Percentiles rank a stretch among this genome's conserved stretches.
phyloP scores from a whole-genome alignment of 2,329 filamentous ascomycete genomes.

The Bipolaris victoriae region DNA sequence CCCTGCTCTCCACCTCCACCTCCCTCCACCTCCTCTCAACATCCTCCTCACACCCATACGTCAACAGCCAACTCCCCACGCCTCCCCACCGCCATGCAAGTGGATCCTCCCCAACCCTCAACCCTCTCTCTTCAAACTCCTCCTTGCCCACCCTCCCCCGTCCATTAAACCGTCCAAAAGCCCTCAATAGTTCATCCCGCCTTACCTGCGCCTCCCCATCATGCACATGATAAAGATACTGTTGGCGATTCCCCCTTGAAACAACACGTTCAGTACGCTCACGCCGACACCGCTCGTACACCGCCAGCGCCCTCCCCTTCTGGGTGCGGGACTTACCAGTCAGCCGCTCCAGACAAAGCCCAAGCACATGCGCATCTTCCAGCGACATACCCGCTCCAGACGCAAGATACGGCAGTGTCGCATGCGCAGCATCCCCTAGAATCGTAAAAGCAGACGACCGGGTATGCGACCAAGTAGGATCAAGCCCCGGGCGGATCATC shows the following conservation, averaged over 20 bases:
- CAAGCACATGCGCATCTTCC: constrained; percentile 65
- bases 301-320: constrained; percentile 48
- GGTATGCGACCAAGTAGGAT: constrained; percentile 61
- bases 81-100: constrained; percentile 49
- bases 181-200: constrained; percentile 52
- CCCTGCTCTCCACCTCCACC: constrained; percentile 29
- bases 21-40: constrained; percentile 40
- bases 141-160: constrained; percentile 27
- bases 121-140: constrained; percentile 26
- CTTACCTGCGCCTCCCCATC: constrained; percentile 64
- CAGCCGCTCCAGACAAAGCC: constrained; percentile 60
- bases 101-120: constrained; percentile 39
- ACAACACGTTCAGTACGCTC: constrained; percentile 66
- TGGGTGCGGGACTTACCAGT: constrained; percentile 47
- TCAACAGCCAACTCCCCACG: constrained; percentile 45
- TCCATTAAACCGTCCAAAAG: constrained; percentile 40
- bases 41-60: constrained; percentile 44
- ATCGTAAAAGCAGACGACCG: constrained; percentile 63
- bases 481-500: constrained; percentile 61
- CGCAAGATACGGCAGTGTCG: constrained; percentile 68
- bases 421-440: constrained; percentile 69
- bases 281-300: constrained; percentile 65
- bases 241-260: constrained; percentile 64
- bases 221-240: constrained; percentile 66
- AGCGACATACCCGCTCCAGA: constrained; percentile 65